Conservation (phyloP, 176 grass and related monocot genomes). For the Ampelocalamus luodianensis region DNA sequence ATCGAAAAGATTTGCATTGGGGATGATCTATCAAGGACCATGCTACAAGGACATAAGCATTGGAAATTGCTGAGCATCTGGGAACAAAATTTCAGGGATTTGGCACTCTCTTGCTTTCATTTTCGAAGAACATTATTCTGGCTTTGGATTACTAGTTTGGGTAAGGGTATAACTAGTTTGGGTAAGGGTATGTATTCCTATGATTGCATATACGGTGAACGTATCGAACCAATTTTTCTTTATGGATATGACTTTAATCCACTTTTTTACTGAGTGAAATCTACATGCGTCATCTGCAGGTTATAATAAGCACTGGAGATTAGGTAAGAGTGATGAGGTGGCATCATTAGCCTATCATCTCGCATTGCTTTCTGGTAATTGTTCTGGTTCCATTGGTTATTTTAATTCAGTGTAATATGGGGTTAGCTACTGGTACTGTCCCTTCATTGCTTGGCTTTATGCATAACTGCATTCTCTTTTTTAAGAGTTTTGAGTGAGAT, state of each 20-base stretch:
- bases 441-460: not conserved
- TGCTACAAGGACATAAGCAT: constrained; percentile 11
- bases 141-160: not conserved
- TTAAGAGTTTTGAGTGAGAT: not conserved
- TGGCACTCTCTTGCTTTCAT: constrained; percentile 18
- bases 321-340: constrained; percentile 36
- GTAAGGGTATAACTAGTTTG: constrained; percentile 7
- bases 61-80: constrained; percentile 40
- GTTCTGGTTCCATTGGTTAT: constrained; percentile 2
- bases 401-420: not conserved
- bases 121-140: constrained; percentile 24
- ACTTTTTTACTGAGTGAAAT: constrained; percentile 25
- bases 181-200: constrained; percentile 40
- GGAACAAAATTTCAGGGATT: constrained; percentile 41
- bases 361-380: constrained; percentile 29
- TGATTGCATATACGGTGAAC: constrained; percentile 30
- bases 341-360: constrained; percentile 30
- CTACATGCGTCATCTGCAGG: constrained; percentile 19
- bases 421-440: not conserved
- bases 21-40: constrained; percentile 2
- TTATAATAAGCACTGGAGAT: constrained; percentile 36
- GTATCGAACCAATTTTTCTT: constrained; percentile 43
- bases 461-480: not conserved
- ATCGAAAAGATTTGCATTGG: not conserved
- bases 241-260: constrained; percentile 47